Base-by-base conservation (phyloP, 2,329 filamentous ascomycete genomes). In the Aspergillus sp. region DNA sequence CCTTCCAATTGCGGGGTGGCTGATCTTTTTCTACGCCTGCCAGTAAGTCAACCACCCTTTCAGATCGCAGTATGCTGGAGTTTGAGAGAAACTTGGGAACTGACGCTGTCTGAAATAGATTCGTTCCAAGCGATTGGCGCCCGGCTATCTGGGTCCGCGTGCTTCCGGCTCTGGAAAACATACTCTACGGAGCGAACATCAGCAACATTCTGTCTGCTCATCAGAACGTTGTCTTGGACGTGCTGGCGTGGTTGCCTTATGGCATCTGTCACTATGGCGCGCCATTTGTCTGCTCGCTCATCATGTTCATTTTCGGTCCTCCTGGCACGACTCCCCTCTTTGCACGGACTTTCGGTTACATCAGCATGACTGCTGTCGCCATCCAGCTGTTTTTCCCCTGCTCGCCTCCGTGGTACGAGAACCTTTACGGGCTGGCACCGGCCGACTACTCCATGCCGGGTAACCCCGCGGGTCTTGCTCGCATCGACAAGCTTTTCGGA, bases 351-450 rank as follows among this genome's bases (percentile, higher is more conserved):
- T 96, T 97, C 69, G 94, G 94, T 61, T 97, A 94, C 83, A 90
- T 97, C 86, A 95, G 92, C 78, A 86, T 96, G 64, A 82, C 88
- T 11, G 94, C 92, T 56, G 94, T 97, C 59, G 86, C 88, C 32
- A 93, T 96, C 66, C 93, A 97, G 79, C 83, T 97, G 57, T 77
- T 92, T 63, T 96, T 97, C 78, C 94, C 94, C 1, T 97, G 94
- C 81, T 95, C 93, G 23, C 91, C 94, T 25, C 94, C 94, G 1
- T 98, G 94, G 94, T 98, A 97, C 73, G 94, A 97, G 82, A 96
- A 95, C 76, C 84, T 90, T 70, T 92, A 96, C 75, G 94, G 94
- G 15, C 82, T 97, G 54, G 91, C 91, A 30, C 93, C 94, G 2
- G 94, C 94, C 52, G 92, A 95, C 70, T 97, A 97, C 78, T 90